Percentiles rank a stretch among this genome's conserved stretches.
Evolutionary conservation across 1,284 basidiomycete genomes (phyloP).

Genomic region (Leccinum subspadiceum): DNA sequence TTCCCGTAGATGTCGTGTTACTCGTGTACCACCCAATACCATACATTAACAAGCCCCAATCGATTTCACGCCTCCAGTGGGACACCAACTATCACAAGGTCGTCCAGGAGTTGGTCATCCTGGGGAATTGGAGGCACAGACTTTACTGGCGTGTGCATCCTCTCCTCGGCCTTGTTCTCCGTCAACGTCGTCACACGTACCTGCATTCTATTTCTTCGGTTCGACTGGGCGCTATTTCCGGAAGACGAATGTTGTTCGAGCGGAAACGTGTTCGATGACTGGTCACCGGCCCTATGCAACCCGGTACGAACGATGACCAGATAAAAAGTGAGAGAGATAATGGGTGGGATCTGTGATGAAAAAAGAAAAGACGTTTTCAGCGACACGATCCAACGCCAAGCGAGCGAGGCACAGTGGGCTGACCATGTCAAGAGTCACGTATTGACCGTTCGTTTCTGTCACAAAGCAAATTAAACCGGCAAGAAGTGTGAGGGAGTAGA

Average conservation of each 20-base stretch:
- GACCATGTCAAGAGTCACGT: not conserved
- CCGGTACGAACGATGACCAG: not conserved
- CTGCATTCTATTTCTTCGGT: not conserved
- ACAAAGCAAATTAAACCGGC: not conserved
- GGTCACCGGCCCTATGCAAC: not conserved
- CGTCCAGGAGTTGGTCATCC: not conserved
- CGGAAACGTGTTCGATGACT: not conserved
- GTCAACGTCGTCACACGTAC: not conserved
- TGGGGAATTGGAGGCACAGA: not conserved
- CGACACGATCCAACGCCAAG: not conserved
- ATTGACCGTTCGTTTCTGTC: not conserved
- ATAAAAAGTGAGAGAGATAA: not conserved
- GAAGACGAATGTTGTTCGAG: not conserved
- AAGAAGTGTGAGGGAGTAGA: not conserved
- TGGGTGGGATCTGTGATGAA: not conserved
- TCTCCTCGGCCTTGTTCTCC: not conserved
- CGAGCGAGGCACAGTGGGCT: not conserved
- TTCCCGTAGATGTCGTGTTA: not conserved
- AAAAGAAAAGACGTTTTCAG: not conserved
- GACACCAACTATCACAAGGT: not conserved
- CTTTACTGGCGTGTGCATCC: not conserved
- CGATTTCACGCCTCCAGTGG: not conserved
- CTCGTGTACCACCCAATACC: not conserved
- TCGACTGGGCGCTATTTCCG: not conserved
- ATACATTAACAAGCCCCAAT: not conserved